Base-by-base conservation (phyloP, 805 yeast genomes). In the Lipomyces anomalus region DNA sequence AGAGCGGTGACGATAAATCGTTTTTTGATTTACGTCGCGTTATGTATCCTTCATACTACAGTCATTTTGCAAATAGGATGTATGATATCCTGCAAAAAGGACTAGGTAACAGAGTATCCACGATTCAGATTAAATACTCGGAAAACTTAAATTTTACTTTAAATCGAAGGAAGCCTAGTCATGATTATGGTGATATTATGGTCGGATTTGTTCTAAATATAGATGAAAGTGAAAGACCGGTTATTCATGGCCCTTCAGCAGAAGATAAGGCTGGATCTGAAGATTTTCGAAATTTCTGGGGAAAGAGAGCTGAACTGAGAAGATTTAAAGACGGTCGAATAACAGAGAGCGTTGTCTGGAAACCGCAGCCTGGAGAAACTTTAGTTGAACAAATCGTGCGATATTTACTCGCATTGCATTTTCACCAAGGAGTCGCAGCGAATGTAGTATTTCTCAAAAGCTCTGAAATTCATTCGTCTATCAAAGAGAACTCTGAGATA, bases 301-400 rank as follows among this genome's bases (percentile, higher is more conserved):
- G 97, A 7, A 60, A 75, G 6, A 82, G 78, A 54, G 79, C 95
- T 0, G 85, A 92, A 11, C 71, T 92, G 45, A 79, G 99, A 70
- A 78, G 92, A 62, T 92, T 90, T 69, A 88, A 85, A 60, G 95
- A 92, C 65, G 97, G 97, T 32, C 72, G 82, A 3, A 88, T 92
- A 48, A 81, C 79, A 51, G 94, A 92, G 65, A 84, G 95, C 62
- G 94, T 92, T 45, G 82, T 88, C 24, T 92, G 97, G 97, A 59
- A 65, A 2, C 65, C 69, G 4, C 67, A 75, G 3, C 68, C 76
- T 4, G 52, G 42, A 22, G 36, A 42, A 18, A 65, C 75, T 18
- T 72, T 87, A 4, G 78, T 80, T 11, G 63, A 78, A 3, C 71
- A 82, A 22, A 84, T 90, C 41, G 67, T 82, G 20, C 73, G 76